Evolutionary conservation across 2,329 filamentous ascomycete genomes (phyloP), one percentile per base, ranked within the genome.

Genomic region (Juglanconis sp.): DNA sequence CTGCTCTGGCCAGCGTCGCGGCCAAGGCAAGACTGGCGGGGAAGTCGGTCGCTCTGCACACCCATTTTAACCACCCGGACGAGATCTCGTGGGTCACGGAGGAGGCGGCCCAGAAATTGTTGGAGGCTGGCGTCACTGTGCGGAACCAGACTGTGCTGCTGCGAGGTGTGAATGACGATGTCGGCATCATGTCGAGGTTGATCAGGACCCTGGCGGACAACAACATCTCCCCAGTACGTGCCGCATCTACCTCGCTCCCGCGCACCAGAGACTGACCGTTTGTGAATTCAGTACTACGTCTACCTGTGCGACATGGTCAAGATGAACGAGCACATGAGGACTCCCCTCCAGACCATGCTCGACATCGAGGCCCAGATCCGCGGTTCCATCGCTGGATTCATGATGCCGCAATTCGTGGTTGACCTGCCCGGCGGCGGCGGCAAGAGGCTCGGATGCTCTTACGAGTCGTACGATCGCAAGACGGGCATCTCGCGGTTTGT

Each of bases 271-370:
- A 48, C 51, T 64, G 40, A 61, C 5, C 4, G 10, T 3, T 4
- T 15, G 7, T 11, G 44, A 24, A 24, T 24, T 2, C 64, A 85
- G 80, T 88, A 88, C 69, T 88, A 88, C 66, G 80, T 88, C 55
- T 88, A 88, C 69, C 84, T 87, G 67, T 82, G 81, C 51, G 86
- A 88, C 68, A 84, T 88, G 79, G 83, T 87, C 8, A 71, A 76
- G 34, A 81, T 79, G 49, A 76, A 84, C 2, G 86, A 88, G 72
- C 85, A 88, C 66, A 74, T 87, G 30, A 81, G 86, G 7, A 88
- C 85, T 0, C 84, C 84, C 2, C 76, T 88, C 10, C 76, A 77
- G 48, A 84, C 80, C 2, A 85, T 86, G 51, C 75, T 87, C 15
- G 73, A 84, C 17, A 73, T 88, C 0, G 85, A 88, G 69, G 75